Base-by-base conservation (phyloP, 2,329 filamentous ascomycete genomes). In the Fusarium newnesense region DNA sequence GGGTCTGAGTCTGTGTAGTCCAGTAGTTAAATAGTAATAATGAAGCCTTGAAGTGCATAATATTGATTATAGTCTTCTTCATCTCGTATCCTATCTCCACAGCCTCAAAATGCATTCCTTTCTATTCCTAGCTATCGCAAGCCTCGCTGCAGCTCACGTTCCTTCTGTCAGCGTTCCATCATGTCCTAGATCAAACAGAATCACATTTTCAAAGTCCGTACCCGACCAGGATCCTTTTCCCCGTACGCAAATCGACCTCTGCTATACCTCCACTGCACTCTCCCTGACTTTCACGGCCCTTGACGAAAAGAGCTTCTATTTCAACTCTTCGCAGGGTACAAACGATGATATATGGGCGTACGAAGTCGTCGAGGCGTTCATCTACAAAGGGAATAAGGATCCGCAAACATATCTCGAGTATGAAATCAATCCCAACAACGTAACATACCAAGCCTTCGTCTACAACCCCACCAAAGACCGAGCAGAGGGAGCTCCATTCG, bases 331-430 rank as follows among this genome's bases (percentile, higher is more conserved):
- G 32, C 81, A 84, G 50, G 80, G 76, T 60, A 86, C 81, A 47
- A 87, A 87, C 68, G 85, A 83, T 54, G 80, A 83, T 49, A 84
- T 88, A 56, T 87, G 82, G 80, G 73, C 82, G 60, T 87, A 87
- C 74, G 84, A 87, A 70, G 85, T 87, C 40, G 85, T 87, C 83
- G 86, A 87, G 73, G 82, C 82, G 16, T 87, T 87, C 73, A 82
- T 87, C 69, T 80, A 84, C 75, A 81, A 77, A 39, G 86, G 86
- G 59, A 83, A 79, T 67, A 80, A 81, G 43, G 84, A 87, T 75
- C 86, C 86, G 1, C 80, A 83, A 77, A 85, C 82, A 4, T 87
- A 87, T 74, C 79, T 87, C 65, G 86, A 87, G 78, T 85, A 86
- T 73, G 86, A 87, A 76, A 82, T 87, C 46, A 86, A 78, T 75